Percentiles rank a stretch among this genome's conserved stretches.
phyloP scores from a whole-genome alignment of 805 yeast species.

The Komagataella populi region DNA sequence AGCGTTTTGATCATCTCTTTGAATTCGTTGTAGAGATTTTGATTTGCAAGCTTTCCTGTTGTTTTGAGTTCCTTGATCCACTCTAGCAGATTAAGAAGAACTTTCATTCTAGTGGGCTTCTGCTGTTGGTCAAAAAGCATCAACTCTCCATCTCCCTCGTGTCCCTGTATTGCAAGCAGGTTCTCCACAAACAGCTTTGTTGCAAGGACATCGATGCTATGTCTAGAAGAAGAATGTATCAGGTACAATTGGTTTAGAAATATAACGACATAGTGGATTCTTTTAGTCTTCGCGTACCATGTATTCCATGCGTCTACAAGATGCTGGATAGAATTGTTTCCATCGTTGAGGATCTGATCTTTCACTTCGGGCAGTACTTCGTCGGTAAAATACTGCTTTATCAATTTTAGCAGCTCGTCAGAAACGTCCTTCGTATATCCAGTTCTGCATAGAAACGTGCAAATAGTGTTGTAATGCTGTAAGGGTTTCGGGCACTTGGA shows the following conservation, averaged over 20 bases:
- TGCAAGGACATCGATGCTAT: not conserved
- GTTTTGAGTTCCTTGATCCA: not conserved
- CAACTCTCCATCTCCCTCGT: not conserved
- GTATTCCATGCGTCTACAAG: not conserved
- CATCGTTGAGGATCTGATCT: not conserved
- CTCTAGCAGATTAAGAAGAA: not conserved
- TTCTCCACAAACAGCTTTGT: not conserved
- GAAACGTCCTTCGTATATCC: not conserved
- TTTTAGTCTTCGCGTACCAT: not conserved
- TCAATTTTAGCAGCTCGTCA: not conserved
- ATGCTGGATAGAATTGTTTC: not conserved
- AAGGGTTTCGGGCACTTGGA: not conserved
- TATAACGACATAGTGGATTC: not conserved
- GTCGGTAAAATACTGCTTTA: no score
- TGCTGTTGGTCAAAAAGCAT: not conserved
- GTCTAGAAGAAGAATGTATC: not conserved
- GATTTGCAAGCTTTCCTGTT: not conserved
- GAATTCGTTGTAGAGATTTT: not conserved
- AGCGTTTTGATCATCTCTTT: not conserved
- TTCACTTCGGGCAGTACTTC: not conserved
- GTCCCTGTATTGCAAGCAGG: not conserved
- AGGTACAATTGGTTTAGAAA: not conserved
- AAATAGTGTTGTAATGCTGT: not conserved
- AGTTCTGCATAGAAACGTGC: not conserved
- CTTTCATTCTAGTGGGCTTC: not conserved